phyloP scores from a whole-genome alignment of 2,329 filamentous ascomycete species.

The Curvularia hawaiiensis region DNA sequence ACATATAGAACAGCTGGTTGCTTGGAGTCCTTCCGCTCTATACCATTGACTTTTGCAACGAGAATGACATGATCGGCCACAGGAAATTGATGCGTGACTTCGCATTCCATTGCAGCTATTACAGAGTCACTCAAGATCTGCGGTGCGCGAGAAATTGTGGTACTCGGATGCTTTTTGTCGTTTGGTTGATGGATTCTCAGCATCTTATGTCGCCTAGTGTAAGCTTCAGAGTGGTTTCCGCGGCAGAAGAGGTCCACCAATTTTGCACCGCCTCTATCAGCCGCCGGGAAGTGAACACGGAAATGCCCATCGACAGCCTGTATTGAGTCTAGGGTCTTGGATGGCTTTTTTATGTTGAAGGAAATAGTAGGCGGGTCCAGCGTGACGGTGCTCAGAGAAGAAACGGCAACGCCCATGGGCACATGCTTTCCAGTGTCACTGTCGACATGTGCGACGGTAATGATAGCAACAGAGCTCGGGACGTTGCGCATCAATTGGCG shows the following conservation, averaged over 20 bases:
- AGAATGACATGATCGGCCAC: constrained; percentile 56
- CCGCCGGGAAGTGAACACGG: constrained; percentile 57
- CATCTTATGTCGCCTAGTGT: constrained; percentile 20
- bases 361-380: constrained; percentile 63
- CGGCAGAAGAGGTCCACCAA: constrained; percentile 38
- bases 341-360: constrained; percentile 65
- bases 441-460: constrained; percentile 49
- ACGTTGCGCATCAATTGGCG: constrained; percentile 58
- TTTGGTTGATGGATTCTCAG: constrained; percentile 17
- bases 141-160: constrained; percentile 21
- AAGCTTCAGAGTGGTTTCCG: constrained; percentile 34
- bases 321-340: constrained; percentile 61
- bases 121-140: constrained; percentile 22
- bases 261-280: constrained; percentile 33
- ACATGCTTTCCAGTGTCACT: constrained; percentile 18
- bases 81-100: constrained; percentile 43
- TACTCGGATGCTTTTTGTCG: background rate
- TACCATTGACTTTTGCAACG: constrained; percentile 48
- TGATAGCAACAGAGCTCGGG: constrained; percentile 62
- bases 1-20: constrained; percentile 33
- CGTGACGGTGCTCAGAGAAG: constrained; percentile 65
- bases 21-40: constrained; percentile 9
- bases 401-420: constrained; percentile 59
- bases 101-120: constrained; percentile 42
- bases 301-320: constrained; percentile 50